Conservation (phyloP, 257 asterid species). For the Ilex aquifolium region DNA sequence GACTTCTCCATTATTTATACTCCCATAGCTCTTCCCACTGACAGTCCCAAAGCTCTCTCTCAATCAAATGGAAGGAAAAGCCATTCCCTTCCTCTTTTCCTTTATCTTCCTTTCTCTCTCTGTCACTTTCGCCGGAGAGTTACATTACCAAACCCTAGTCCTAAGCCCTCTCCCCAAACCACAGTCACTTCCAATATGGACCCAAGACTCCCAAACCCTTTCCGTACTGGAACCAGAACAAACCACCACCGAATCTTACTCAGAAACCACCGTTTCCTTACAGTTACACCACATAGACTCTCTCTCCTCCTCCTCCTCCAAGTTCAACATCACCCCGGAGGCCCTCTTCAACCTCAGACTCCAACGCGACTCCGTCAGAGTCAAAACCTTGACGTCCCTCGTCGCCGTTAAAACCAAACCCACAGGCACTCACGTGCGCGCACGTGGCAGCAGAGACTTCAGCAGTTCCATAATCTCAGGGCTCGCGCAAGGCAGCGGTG, state of each 20-base stretch:
- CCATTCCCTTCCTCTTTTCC: constrained; percentile 7
- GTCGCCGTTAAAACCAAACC: constrained; percentile 17
- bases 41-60: neutral
- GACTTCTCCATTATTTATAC: neutral
- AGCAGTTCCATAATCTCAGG: constrained; percentile 73
- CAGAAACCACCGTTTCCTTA: constrained; percentile 26
- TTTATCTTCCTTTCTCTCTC: constrained; percentile 15
- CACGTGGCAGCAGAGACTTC: constrained; percentile 28
- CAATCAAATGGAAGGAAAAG: constrained; percentile 3
- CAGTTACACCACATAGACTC: constrained; percentile 61
- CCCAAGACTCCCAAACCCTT: constrained; percentile 12
- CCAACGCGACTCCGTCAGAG: constrained; percentile 59
- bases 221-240: neutral
- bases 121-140: constrained; percentile 22
- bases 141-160: constrained; percentile 32
- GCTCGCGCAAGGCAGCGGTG: constrained; percentile 78
- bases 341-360: constrained; percentile 65
- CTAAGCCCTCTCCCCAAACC: constrained; percentile 52
- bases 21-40: neutral
- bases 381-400: constrained; percentile 19
- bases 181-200: constrained; percentile 33
- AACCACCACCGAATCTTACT: constrained; percentile 10
- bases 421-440: constrained; percentile 2
- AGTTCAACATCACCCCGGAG: constrained; percentile 38
- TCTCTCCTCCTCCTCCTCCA: constrained; percentile 28